A percentile compares a stretch with the other conserved stretches of the same genome.
Conservation (phyloP, 2,329 filamentous ascomycete genomes). For the Fusarium sublunatum region DNA sequence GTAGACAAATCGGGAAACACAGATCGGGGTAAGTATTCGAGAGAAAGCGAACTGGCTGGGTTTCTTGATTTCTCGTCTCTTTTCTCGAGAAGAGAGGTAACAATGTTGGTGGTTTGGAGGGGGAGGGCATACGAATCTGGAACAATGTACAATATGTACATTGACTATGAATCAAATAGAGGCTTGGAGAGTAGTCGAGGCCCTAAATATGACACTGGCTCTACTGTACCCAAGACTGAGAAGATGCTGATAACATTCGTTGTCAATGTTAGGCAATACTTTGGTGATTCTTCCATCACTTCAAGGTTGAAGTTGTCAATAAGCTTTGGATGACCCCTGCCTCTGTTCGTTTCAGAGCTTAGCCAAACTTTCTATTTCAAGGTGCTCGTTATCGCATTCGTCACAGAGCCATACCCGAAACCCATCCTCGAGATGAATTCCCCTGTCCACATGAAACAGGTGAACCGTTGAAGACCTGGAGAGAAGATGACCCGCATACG, state of each 20-base stretch:
- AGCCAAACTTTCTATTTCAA: conserved; percentile 4
- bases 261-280: neutral
- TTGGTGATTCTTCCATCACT: neutral
- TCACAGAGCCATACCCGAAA: neutral
- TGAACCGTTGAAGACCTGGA: conserved; percentile 17
- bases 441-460: conserved; percentile 26
- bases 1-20: conserved; percentile 24
- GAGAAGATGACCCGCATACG: conserved; percentile 25
- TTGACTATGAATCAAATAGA: neutral
- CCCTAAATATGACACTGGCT: no score
- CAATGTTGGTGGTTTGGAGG: neutral
- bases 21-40: conserved; percentile 20
- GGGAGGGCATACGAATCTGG: neutral
- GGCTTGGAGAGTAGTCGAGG: no score
- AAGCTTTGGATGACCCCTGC: conserved; percentile 2
- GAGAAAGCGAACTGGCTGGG: conserved; percentile 7
- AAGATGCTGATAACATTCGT: neutral
- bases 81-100: conserved; percentile 34
- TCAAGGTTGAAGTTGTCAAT: neutral
- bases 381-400: neutral
- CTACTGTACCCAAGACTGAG: neutral
- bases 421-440: neutral
- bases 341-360: conserved; percentile 7
- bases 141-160: neutral
- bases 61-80: conserved; percentile 36